A percentile compares a stretch with the other conserved stretches of the same genome.
Conservation (phyloP, 2,329 filamentous ascomycete species). For the Westerdykella ornata region DNA sequence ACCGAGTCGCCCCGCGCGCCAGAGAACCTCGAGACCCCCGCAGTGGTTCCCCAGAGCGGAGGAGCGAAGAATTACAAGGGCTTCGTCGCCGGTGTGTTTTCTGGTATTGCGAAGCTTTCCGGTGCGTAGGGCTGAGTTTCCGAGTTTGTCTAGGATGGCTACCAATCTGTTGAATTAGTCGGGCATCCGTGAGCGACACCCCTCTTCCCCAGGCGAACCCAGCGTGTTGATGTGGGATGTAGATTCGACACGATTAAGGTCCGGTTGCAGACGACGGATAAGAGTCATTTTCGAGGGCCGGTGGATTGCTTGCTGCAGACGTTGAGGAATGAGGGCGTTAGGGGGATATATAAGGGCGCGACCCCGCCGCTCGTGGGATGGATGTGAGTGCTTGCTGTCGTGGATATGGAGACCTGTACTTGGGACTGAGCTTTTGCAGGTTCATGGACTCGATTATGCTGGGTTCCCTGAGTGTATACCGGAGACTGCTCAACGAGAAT, state of each 20-base stretch:
- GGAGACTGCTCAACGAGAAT: slow-evolving; percentile 71
- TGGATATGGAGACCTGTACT: slow-evolving; percentile 9
- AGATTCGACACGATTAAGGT: slow-evolving; percentile 97
- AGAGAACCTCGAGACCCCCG: slow-evolving; percentile 6
- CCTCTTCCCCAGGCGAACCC: slow-evolving; percentile 1
- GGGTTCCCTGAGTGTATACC: slow-evolving; percentile 84
- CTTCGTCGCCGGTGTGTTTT: slow-evolving; percentile 96
- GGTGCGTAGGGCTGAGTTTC: slow-evolving; percentile 48
- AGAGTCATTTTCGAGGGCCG: slow-evolving; percentile 74
- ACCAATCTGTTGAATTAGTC: slow-evolving; percentile 33
- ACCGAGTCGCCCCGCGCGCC: no score
- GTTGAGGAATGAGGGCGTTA: slow-evolving; percentile 73
- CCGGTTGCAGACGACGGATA: slow-evolving; percentile 77
- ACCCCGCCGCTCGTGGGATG: slow-evolving; percentile 88
- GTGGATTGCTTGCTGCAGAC: slow-evolving; percentile 81
- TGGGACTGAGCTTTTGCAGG: slow-evolving; percentile 16
- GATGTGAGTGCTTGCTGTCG: slow-evolving; percentile 58
- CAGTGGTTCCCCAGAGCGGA: slow-evolving; percentile 20
- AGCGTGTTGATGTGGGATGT: slow-evolving; percentile 3
- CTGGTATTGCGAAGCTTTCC: slow-evolving; percentile 80
- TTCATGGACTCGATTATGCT: slow-evolving; percentile 54
- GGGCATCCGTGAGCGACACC: slow-evolving; percentile 51
- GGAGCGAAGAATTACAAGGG: slow-evolving; percentile 68
- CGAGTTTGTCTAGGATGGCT: no score
- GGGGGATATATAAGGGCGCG: slow-evolving; percentile 88